Percentiles rank a stretch among this genome's conserved stretches.
These are phyloP conservation scores for Brachypodium distachyon DNA, from an alignment of 202 grass and related monocot species.

Conservation along the genomic window DNA sequence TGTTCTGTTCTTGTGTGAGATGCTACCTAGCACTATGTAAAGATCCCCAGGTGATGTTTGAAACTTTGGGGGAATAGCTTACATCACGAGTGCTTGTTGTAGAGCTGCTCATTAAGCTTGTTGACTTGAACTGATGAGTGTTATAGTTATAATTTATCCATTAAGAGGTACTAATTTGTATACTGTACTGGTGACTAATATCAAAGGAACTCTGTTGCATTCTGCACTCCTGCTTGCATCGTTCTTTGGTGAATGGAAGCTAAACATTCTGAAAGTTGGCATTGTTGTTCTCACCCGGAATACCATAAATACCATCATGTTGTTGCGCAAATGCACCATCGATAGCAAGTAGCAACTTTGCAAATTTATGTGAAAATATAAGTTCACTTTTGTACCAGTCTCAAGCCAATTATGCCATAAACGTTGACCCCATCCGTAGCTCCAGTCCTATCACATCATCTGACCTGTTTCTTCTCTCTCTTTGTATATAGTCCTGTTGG, in stretches of 20 bases:
- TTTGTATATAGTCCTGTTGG: neutral
- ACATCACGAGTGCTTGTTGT: slow-evolving; percentile 39
- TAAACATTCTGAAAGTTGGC: neutral
- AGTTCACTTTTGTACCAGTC: neutral
- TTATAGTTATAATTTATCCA: slow-evolving; percentile 13
- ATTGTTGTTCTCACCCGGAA: neutral
- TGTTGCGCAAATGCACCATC: neutral
- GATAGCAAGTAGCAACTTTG: neutral
- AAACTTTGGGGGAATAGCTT: slow-evolving; percentile 29
- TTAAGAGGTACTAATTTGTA: slow-evolving; percentile 16
- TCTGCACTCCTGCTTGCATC: neutral
- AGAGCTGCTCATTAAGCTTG: slow-evolving; percentile 28
- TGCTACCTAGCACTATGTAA: slow-evolving; percentile 5
- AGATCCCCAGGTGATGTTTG: slow-evolving; percentile 28
- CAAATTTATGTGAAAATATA: neutral
- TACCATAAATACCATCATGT: neutral
- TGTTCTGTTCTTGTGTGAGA: slow-evolving; percentile 12
- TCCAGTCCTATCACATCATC: slow-evolving; percentile 5
- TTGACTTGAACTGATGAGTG: slow-evolving; percentile 18
- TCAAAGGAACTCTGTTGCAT: neutral
- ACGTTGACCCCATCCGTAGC: neutral
- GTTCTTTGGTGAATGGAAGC: neutral
- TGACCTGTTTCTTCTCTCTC: neutral
- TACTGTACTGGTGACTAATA: neutral
- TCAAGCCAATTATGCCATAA: neutral